phyloP scores from a whole-genome alignment of 2,329 filamentous ascomycete species.

The Paraphaeosphaeria sporulosa region DNA sequence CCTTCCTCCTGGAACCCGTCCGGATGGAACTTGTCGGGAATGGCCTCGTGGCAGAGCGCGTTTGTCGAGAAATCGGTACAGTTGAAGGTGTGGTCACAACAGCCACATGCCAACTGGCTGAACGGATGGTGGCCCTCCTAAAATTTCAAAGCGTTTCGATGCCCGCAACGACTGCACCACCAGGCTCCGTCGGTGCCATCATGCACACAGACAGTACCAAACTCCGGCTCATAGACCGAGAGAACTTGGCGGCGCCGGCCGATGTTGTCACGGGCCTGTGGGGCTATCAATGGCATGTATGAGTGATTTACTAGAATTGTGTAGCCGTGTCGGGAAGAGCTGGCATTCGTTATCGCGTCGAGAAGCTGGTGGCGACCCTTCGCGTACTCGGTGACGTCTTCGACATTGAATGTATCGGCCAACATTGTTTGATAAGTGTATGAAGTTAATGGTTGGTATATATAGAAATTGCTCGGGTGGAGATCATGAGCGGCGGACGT shows the following conservation, averaged over 20 bases:
- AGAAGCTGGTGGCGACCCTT: not conserved
- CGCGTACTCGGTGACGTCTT: not conserved
- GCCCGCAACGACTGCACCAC: not conserved
- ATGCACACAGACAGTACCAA: not conserved
- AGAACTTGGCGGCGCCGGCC: not conserved
- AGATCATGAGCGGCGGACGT: no score
- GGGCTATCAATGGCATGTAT: not conserved
- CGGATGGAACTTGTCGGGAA: not conserved
- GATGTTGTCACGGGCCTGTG: not conserved
- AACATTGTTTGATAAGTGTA: not conserved
- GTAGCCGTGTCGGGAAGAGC: not conserved
- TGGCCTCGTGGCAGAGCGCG: not conserved
- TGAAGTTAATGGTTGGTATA: not conserved
- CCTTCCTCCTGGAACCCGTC: not conserved
- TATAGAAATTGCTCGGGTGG: not conserved
- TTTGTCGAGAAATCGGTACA: not conserved
- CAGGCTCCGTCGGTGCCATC: not conserved
- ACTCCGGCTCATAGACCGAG: not conserved
- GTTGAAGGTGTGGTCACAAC: not conserved
- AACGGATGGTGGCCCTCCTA: not conserved
- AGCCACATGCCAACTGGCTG: not conserved
- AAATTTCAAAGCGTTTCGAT: not conserved
- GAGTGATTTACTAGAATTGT: not conserved
- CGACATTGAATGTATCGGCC: not conserved
- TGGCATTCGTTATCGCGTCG: not conserved